Percentiles rank a stretch among this genome's conserved stretches.
Conservation (phyloP, 768 basidiomycete species). For the Galerina sulciceps region DNA sequence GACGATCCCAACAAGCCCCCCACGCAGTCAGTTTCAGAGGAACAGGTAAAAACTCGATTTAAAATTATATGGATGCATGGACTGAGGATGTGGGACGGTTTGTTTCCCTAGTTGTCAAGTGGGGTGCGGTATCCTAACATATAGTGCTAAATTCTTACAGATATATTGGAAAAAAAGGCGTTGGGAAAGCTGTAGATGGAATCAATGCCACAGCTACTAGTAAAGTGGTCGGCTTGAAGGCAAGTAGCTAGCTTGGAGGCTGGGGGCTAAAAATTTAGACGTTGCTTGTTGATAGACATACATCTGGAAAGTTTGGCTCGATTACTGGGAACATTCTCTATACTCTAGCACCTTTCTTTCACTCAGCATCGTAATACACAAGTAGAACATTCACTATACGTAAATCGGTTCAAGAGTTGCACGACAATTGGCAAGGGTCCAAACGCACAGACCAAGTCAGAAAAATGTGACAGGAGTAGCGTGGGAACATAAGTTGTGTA, state of each 20-base stretch:
- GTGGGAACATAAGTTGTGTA: conserved; percentile 46
- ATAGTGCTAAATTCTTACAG: conserved; percentile 25
- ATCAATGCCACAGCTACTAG: conserved; percentile 32
- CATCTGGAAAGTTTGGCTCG: too few species aligned
- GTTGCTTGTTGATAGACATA: neutral
- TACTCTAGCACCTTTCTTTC: too few species aligned
- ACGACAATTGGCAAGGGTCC: neutral
- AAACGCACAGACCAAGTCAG: conserved; percentile 47
- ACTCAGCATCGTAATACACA: too few species aligned
- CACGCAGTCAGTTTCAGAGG: conserved; percentile 59
- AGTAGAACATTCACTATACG: too few species aligned
- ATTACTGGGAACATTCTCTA: too few species aligned
- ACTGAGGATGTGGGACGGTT: conserved; percentile 56
- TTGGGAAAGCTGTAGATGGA: conserved; percentile 35
- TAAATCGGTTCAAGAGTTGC: too few species aligned
- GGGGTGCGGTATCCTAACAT: neutral
- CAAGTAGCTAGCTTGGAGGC: neutral
- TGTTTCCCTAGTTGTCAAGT: conserved; percentile 32
- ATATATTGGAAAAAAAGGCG: conserved; percentile 51
- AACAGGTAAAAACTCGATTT: conserved; percentile 46
- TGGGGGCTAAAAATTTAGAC: neutral
- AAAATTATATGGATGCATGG: conserved; percentile 57
- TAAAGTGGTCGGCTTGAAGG: conserved; percentile 23
- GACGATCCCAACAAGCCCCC: conserved; percentile 53
- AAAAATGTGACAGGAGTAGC: conserved; percentile 34